phyloP scores from a whole-genome alignment of 2,329 filamentous ascomycete species.

The Byssochlamys sp. region DNA sequence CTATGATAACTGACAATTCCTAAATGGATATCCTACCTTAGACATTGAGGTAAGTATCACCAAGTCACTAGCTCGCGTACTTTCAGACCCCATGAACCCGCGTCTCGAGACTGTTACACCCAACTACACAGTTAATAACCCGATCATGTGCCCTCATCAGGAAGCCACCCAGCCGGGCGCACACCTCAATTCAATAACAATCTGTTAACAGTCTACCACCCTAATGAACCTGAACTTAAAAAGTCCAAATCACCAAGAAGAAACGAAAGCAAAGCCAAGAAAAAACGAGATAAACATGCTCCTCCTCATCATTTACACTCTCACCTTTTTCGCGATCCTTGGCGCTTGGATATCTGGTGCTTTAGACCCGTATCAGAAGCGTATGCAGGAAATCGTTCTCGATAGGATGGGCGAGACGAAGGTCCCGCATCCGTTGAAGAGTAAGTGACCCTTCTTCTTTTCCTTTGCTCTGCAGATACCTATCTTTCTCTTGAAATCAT shows the following conservation, averaged over 20 bases:
- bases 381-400: slow-evolving; percentile 18
- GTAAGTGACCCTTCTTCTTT: slow-evolving; percentile 5
- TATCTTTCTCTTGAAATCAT: neutral
- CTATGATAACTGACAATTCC: no score
- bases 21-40: no score
- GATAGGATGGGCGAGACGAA: slow-evolving; percentile 22
- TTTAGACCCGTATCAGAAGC: slow-evolving; percentile 21
- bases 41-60: no score
- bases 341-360: slow-evolving; percentile 21
- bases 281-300: neutral
- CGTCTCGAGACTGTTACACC: no score
- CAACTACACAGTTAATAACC: no score
- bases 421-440: slow-evolving; percentile 17
- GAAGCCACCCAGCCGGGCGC: no score
- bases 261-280: neutral
- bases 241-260: neutral
- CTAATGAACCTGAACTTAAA: no score
- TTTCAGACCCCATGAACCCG: no score
- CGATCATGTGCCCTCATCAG: no score
- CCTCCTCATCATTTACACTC: neutral
- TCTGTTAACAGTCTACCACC: no score
- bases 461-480: neutral
- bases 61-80: no score
- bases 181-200: no score
- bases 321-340: neutral